Base-by-base conservation (phyloP, 2,329 filamentous ascomycete species). In the Diaporthe ampelina region DNA sequence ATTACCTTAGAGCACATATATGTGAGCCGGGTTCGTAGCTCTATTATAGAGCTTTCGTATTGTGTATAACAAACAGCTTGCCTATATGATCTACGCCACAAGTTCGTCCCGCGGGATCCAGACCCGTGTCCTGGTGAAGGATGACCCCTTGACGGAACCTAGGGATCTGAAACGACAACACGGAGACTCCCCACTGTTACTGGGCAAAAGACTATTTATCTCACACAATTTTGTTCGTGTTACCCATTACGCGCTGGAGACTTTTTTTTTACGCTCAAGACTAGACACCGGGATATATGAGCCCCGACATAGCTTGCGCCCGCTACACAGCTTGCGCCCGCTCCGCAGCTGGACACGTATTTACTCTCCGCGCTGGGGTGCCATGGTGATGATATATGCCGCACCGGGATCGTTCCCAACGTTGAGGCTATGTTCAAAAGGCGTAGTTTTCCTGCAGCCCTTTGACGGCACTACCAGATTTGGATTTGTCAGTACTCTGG, bases 61-160 rank as follows among this genome's bases (percentile, higher is more conserved):
- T 21, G n/a, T 54, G 40, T 40, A 37, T 43, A 43, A 43, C 40
- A 43, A 43, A 40, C 15, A 68, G 63, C 45, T 21, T 9, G 48
- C 48, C 48, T 68, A 68, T 54, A 68, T 54, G 63, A 68, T 68
- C 63, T 54, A 26, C 63, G n/a, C 48, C n/a, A 8, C 32, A 54
- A 68, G 63, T 68, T 68, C 63, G 21, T 68, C 48, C 63, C 32
- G 63, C 32, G 32, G 63, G 32, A 19, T 54, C 63, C 45, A 68
- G 63, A 54, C 63, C 45, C 45, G 45, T 24, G 8, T 54, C 19
- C 35, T 68, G 37, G 17, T 15, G 15, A 40, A 54, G 48, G 63
- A 67, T 68, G 17, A 54, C n/a, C 63, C 48, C 63, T 68, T 54
- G 48, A 54, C n/a, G 48, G 13, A 11, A 7, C 26, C 48, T 21